phyloP scores from a whole-genome alignment of 495 filamentous ascomycete genomes.

The Rostrohypoxylon terebratum region DNA sequence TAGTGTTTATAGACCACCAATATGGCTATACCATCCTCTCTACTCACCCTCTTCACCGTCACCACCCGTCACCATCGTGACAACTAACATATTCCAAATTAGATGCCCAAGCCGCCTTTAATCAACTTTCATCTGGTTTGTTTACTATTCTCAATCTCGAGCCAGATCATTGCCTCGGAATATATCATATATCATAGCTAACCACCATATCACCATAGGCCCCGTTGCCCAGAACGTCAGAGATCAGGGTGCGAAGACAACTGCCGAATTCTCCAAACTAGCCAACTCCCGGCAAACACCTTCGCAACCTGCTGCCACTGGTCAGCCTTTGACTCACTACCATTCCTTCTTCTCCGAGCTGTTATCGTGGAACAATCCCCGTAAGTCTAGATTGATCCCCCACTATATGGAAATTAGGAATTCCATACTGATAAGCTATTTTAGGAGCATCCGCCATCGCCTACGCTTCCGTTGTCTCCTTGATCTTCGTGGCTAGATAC shows the following conservation, averaged over 20 bases:
- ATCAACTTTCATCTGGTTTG: conserved; percentile 57
- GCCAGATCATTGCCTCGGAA: conserved; percentile 3
- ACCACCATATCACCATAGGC: conserved; percentile 59
- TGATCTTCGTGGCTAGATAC: conserved; percentile 92
- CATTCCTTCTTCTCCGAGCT: conserved; percentile 95
- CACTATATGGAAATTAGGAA: conserved; percentile 3
- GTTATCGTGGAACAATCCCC: conserved; percentile 71
- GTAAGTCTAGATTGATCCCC: conserved; percentile 49
- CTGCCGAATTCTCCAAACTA: conserved; percentile 79
- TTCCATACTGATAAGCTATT: conserved; percentile 56
- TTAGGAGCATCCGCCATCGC: conserved; percentile 87
- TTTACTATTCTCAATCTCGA: conserved; percentile 2
- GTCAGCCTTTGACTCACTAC: conserved; percentile 93
- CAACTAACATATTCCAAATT: conserved; percentile 37
- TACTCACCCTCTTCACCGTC: background rate
- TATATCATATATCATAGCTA: conserved; percentile 34
- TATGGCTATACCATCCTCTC: conserved; percentile 9
- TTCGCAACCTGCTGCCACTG: conserved; percentile 75
- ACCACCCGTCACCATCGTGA: conserved; percentile 31
- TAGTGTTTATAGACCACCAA: conserved; percentile 36
- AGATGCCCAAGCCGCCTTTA: conserved; percentile 59
- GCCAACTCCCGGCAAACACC: conserved; percentile 77
- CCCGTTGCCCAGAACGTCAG: conserved; percentile 83
- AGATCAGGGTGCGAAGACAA: conserved; percentile 76
- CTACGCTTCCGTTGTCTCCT: conserved; percentile 75